Conservation (phyloP, 441 rosid genomes). For the Flueggea neowawraea region DNA sequence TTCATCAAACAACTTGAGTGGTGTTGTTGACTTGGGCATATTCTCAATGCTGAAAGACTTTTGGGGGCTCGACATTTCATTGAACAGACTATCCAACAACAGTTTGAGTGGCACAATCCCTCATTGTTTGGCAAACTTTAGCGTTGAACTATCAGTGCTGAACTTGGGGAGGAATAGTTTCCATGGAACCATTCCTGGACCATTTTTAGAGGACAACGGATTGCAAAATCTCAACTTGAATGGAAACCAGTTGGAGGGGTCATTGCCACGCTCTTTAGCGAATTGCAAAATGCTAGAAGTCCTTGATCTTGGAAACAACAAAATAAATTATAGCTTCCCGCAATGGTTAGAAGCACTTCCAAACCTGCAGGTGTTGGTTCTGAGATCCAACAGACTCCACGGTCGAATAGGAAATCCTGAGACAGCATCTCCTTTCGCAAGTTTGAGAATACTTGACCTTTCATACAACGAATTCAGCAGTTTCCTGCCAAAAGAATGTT, state of each 20-base stretch:
- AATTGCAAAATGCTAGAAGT: conserved; percentile 3
- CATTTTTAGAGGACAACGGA: not conserved
- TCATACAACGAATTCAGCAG: conserved; percentile 15
- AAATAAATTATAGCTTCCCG: conserved; percentile 18
- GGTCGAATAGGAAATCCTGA: not conserved
- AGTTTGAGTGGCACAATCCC: conserved; percentile 20
- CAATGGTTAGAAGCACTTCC: conserved; percentile 15
- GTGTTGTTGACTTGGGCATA: conserved; percentile 12
- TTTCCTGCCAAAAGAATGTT: conserved; percentile 4
- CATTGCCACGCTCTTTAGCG: conserved; percentile 10
- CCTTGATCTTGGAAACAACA: conserved; percentile 18
- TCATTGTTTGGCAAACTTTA: conserved; percentile 11
- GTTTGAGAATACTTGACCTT: conserved; percentile 14
- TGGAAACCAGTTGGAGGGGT: conserved; percentile 14
- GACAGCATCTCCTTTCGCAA: conserved; percentile 1
- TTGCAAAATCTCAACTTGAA: conserved; percentile 10
- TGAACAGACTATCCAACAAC: conserved; percentile 14
- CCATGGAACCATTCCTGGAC: conserved; percentile 7
- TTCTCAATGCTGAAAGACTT: conserved; percentile 18
- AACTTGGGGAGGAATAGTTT: conserved; percentile 16
- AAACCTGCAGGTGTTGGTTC: conserved; percentile 14
- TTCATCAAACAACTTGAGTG: conserved; percentile 21
- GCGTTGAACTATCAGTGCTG: not conserved
- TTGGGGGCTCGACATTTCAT: conserved; percentile 8
- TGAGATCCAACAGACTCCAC: conserved; percentile 10